Evolutionary conservation across 345 rosid species (phyloP).

Genomic region (Draba incana): DNA sequence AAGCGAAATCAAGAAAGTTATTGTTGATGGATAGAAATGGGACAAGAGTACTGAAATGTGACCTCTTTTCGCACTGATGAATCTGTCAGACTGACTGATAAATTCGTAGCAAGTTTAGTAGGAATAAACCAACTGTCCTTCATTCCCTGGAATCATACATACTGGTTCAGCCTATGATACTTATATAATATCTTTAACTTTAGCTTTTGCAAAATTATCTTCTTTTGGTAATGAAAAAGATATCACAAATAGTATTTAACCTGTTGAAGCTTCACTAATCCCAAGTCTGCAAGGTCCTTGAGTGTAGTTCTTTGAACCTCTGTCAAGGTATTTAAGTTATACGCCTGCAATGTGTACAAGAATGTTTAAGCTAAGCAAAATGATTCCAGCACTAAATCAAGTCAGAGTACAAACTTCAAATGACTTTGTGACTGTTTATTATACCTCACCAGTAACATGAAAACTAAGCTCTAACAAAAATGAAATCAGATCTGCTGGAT

Average conservation of each 20-base stretch:
- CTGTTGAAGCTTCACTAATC: slow-evolving; percentile 97
- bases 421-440: slow-evolving; percentile 3
- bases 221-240: slow-evolving; percentile 13
- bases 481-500: slow-evolving; percentile 84
- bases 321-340: slow-evolving; percentile 79
- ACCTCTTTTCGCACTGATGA: slow-evolving; percentile 89
- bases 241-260: slow-evolving; percentile 46
- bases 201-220: not conserved
- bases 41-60: slow-evolving; percentile 4
- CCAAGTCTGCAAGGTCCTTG: slow-evolving; percentile 94
- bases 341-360: slow-evolving; percentile 57
- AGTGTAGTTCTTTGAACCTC: slow-evolving; percentile 66
- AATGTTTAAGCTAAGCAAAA: slow-evolving; percentile 8
- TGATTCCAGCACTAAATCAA: slow-evolving; percentile 7
- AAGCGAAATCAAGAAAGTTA: slow-evolving; percentile 7
- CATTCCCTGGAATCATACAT: slow-evolving; percentile 67
- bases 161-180: slow-evolving; percentile 9
- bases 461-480: slow-evolving; percentile 98
- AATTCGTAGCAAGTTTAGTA: slow-evolving; percentile 85
- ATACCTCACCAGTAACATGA: slow-evolving; percentile 90
- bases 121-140: slow-evolving; percentile 98
- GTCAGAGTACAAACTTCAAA: not conserved
- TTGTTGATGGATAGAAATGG: slow-evolving; percentile 13
- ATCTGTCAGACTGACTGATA: slow-evolving; percentile 88
- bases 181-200: slow-evolving; percentile 11